Percentiles rank a stretch among this genome's conserved stretches.
These are phyloP conservation scores for Persicaria maculosa DNA, from an alignment of 148 eudicot species.

Conservation along the genomic window DNA sequence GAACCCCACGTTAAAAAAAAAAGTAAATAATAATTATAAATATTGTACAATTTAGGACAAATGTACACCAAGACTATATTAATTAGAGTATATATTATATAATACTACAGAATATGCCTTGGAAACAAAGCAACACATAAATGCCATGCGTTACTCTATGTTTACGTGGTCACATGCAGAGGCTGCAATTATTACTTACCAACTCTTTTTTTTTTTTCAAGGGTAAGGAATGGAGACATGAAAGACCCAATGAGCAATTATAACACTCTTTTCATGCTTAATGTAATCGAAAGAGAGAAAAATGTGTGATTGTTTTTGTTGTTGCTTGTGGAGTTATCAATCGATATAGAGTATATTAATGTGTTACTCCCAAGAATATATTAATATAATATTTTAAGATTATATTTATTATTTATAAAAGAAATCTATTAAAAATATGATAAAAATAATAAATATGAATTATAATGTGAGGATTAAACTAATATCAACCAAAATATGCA, in stretches of 20 bases:
- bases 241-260: background rate
- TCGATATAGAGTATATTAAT: too few relatives aligned
- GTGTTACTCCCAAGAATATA: too few relatives aligned
- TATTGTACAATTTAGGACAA: background rate
- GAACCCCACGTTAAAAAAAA: too few relatives aligned
- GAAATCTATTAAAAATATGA: too few relatives aligned
- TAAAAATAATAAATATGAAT: too few relatives aligned
- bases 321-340: background rate
- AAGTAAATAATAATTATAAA: too few relatives aligned
- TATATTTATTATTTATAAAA: too few relatives aligned
- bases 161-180: slow-evolving; percentile 1
- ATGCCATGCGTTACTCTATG: slow-evolving; percentile 1
- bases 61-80: background rate
- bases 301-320: background rate
- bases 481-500: too few relatives aligned
- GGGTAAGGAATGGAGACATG: background rate
- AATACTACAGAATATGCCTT: background rate
- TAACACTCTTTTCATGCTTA: slow-evolving; percentile 8
- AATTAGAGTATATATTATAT: too few relatives aligned
- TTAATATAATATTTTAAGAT: too few relatives aligned
- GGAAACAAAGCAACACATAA: background rate
- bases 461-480: too few relatives aligned
- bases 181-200: background rate
- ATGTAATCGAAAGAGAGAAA: background rate
- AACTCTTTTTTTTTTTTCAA: background rate